Conservation (phyloP, 2,329 filamentous ascomycete genomes). For the Curvularia sp. region DNA sequence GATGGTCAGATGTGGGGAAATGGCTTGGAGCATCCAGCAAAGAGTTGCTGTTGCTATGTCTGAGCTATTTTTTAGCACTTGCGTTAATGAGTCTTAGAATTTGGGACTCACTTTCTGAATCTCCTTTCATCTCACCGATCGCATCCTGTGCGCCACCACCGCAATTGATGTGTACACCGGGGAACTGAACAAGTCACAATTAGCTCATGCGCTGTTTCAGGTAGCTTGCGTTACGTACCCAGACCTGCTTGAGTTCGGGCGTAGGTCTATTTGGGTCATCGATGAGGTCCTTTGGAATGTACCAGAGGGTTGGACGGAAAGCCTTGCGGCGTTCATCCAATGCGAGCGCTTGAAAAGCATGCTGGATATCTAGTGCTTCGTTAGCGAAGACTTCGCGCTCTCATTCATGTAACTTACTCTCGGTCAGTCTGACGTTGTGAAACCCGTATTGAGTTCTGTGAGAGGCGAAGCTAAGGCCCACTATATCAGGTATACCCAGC, state of each 20-base stretch:
- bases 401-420: conserved; percentile 33
- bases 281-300: conserved; percentile 46
- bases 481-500: conserved; percentile 56
- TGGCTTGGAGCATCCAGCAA: conserved; percentile 64
- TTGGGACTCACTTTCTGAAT: conserved; percentile 41
- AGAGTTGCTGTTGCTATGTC: conserved; percentile 58
- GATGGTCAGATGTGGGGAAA: conserved; percentile 56
- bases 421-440: conserved; percentile 45
- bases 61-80: conserved; percentile 13
- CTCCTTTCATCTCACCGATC: conserved; percentile 41
- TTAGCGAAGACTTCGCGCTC: conserved; percentile 34
- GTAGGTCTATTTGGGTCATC: conserved; percentile 30
- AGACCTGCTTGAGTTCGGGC: conserved; percentile 58
- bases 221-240: conserved; percentile 38
- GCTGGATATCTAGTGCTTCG: conserved; percentile 50
- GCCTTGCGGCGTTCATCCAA: conserved; percentile 61
- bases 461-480: conserved; percentile 29
- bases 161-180: conserved; percentile 60
- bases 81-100: not conserved
- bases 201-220: not conserved
- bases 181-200: conserved; percentile 42
- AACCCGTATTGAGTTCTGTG: conserved; percentile 40
- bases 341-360: conserved; percentile 63
- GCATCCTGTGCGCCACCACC: conserved; percentile 55
- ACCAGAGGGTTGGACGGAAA: conserved; percentile 62